A percentile compares a stretch with the other conserved stretches of the same genome.
phyloP scores from a whole-genome alignment of 2,329 filamentous ascomycete species.

The Microdochium bolleyi region DNA sequence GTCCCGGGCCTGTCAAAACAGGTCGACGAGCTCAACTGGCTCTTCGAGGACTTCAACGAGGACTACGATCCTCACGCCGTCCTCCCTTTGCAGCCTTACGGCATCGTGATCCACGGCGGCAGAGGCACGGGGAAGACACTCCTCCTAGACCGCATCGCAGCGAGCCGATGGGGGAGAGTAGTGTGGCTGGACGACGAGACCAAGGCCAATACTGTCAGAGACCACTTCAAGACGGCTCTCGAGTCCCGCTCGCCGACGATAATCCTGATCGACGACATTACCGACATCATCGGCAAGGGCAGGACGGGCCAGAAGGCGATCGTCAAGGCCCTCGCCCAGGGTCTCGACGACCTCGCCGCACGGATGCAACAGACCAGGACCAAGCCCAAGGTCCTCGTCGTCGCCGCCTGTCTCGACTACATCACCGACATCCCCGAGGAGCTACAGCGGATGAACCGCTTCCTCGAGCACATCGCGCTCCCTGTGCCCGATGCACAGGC shows the following conservation, averaged over 20 bases:
- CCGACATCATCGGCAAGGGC: slow-evolving; percentile 58
- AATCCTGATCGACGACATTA: slow-evolving; percentile 71
- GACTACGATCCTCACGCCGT: slow-evolving; percentile 19
- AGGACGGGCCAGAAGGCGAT: slow-evolving; percentile 40
- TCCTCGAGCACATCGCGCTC: slow-evolving; percentile 62
- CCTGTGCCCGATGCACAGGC: slow-evolving; percentile 67
- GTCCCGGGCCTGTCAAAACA: slow-evolving; percentile 64
- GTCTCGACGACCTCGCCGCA: slow-evolving; percentile 45
- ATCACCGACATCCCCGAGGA: slow-evolving; percentile 63
- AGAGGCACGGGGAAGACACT: slow-evolving; percentile 79
- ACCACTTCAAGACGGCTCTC: slow-evolving; percentile 61
- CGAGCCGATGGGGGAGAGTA: slow-evolving; percentile 62
- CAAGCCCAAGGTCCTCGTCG: slow-evolving; percentile 56
- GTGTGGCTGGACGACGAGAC: slow-evolving; percentile 49
- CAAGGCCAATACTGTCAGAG: slow-evolving; percentile 52
- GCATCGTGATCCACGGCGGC: slow-evolving; percentile 71
- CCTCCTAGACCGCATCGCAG: slow-evolving; percentile 60
- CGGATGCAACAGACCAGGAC: slow-evolving; percentile 25
- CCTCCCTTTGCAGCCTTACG: slow-evolving; percentile 35
- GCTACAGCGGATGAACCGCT: slow-evolving; percentile 56
- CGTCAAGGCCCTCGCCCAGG: slow-evolving; percentile 41
- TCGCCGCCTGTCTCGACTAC: slow-evolving; percentile 66
- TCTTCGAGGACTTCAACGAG: slow-evolving; percentile 48
- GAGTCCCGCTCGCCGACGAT: slow-evolving; percentile 62
- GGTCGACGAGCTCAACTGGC: slow-evolving; percentile 57